Evolutionary conservation across 768 basidiomycete species (phyloP), one percentile per base, ranked within the genome.

Genomic region (Tricholoma sp.): DNA sequence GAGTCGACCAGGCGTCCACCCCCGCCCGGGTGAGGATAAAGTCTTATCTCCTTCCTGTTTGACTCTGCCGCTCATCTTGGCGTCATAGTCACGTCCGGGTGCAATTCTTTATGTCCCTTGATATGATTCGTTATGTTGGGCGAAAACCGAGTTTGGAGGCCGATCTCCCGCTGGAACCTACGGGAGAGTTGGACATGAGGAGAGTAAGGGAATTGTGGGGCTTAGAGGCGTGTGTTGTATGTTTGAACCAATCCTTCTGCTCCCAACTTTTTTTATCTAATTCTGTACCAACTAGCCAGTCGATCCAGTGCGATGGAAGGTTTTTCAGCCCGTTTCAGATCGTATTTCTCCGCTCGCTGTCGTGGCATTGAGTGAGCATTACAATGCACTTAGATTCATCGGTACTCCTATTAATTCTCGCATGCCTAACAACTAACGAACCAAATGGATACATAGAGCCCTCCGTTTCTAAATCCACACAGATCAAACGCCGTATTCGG

Each of bases 151-250:
- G n/a, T 55, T n/a, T 61, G 14, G 58, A 58, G 47, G 63, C 65
- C 19, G 52, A 63, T 5, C 41, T 66, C 12, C 61, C 63, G 7
- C 37, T 66, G 29, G 63, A 64, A 50, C 50, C 57, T n/a, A 51
- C 58, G 11, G 65, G 65, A 3, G 61, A 57, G 34, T 52, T 66
- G 5, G 61, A 66, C 47, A 21, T 64, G 31, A 54, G 18, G 41
- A 53, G 37, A 12, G 55, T 66, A 37, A 64, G 61, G 47, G 45
- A 57, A 24, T 50, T 66, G 1, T 66, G 65, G 65, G 59, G 59
- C 14, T 55, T 64, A 18, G 63, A 64, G 19, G 57, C 54, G 6
- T 66, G 63, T 34, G 43, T 54, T 5, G 65, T 66, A 46, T 22
- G 53, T 35, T 59, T 31, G 18, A 37, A 29, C 1, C 43, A 12